Evolutionary conservation across 495 filamentous ascomycete genomes (phyloP), one percentile per base, ranked within the genome.

Genomic region (Xylaria castorea): DNA sequence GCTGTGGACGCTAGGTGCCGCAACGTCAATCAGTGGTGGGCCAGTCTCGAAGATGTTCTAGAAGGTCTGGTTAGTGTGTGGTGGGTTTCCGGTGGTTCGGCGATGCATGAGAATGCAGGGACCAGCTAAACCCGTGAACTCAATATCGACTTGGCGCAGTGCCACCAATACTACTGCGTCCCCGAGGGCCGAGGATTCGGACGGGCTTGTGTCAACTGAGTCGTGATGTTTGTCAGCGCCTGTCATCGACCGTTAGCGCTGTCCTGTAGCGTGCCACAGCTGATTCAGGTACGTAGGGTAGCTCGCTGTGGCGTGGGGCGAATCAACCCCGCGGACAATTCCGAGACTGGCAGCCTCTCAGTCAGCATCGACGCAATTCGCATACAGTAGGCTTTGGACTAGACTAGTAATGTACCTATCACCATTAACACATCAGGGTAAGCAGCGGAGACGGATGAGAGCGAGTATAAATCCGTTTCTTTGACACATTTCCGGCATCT

Each of bases 141-240:
- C 38, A n/a, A 40, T 40, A 40, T 1, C 12, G 38, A 40, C 38
- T 42, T 42, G 38, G 38, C 38, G 38, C 38, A 42, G 11, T 42
- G 38, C 38, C 40, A 38, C 50, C 66, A 50, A 69, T 62, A 60
- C 40, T 32, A 57, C 61, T 63, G 42, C 12, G 44, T 68, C 66
- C 66, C 66, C 66, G 66, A 68, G 66, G 66, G n/a, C 66, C 66
- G 66, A 68, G 66, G 66, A 68, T 48, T 64, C 30, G 27, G 53
- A 12, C 25, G 40, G 53, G 66, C 34, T 30, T 42, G 46, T 57
- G 46, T 36, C 64, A 61, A 20, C 66, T 32, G 51, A 68, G 25
- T 50, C 25, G 32, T 32, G 36, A 20, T 18, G 73, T 79, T 77
- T 79, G 77, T 79, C 75, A 79, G 77, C 78, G 73, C 66, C 69